Evolutionary conservation across 2,329 filamentous ascomycete species (phyloP).

Genomic region (Paraphoma sp.): DNA sequence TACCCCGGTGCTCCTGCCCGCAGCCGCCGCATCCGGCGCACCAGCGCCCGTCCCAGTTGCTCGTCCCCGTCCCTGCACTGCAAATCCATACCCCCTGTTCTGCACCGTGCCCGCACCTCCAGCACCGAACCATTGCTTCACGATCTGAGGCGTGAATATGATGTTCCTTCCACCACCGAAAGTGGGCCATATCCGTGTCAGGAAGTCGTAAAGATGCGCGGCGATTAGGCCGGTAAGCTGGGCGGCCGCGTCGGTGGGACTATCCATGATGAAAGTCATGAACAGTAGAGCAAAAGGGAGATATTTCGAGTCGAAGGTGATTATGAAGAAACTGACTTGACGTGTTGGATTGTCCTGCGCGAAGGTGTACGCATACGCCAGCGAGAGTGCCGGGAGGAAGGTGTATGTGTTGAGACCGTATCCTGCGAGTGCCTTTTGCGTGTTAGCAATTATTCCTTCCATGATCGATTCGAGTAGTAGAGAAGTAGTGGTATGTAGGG

Average conservation of each 20-base stretch:
- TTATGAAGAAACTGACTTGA: slow-evolving; percentile 79
- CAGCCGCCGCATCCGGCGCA: slow-evolving; percentile 13
- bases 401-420: slow-evolving; percentile 58
- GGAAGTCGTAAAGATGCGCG: slow-evolving; percentile 89
- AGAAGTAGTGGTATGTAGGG: slow-evolving; percentile 63
- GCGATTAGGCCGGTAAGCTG: slow-evolving; percentile 82
- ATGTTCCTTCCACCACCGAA: slow-evolving; percentile 84
- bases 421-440: slow-evolving; percentile 60
- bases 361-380: slow-evolving; percentile 84
- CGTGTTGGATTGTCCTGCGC: slow-evolving; percentile 83
- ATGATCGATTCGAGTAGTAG: slow-evolving; percentile 5
- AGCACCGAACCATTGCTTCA: slow-evolving; percentile 70
- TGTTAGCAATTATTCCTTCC: slow-evolving; percentile 34
- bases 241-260: slow-evolving; percentile 62
- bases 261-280: slow-evolving; percentile 73
- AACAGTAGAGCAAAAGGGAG: slow-evolving; percentile 82
- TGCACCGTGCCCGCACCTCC: slow-evolving; percentile 47
- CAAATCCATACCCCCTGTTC: slow-evolving; percentile 68
- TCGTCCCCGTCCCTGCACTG: slow-evolving; percentile 51
- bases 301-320: slow-evolving; percentile 82
- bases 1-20: slow-evolving; percentile 37
- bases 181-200: slow-evolving; percentile 85
- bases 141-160: slow-evolving; percentile 74
- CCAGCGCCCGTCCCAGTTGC: slow-evolving; percentile 17
- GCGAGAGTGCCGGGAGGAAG: slow-evolving; percentile 68